Evolutionary conservation across 805 yeast genomes (phyloP).

Genomic region (Candida sanyiensis): DNA sequence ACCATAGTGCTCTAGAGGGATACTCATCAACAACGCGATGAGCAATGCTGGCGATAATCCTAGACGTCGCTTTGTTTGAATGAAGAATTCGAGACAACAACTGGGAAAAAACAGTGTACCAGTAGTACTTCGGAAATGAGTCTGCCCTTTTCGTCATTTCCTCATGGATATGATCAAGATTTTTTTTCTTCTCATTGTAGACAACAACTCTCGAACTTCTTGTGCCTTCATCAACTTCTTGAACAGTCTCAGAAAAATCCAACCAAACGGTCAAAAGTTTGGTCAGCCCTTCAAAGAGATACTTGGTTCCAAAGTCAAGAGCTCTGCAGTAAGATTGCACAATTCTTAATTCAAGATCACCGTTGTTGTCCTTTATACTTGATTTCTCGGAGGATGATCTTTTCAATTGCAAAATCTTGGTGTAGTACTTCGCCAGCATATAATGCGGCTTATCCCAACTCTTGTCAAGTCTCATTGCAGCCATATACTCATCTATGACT

Average conservation of each 20-base stretch:
- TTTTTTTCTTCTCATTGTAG: conserved; percentile 28
- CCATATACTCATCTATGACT: conserved; percentile 62
- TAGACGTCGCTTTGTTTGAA: conserved; percentile 48
- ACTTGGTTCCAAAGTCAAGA: conserved; percentile 54
- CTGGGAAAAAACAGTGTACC: conserved; percentile 87
- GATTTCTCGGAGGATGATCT: conserved; percentile 25
- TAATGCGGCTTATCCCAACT: conserved; percentile 78
- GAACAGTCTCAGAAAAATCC: conserved; percentile 48
- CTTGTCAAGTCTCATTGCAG: conserved; percentile 48
- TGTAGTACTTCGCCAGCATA: conserved; percentile 72
- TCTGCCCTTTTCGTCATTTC: conserved; percentile 40
- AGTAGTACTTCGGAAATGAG: conserved; percentile 47
- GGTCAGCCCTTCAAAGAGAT: conserved; percentile 79
- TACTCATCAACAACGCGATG: conserved; percentile 53
- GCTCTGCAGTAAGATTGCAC: conserved; percentile 54
- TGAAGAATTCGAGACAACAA: conserved; percentile 74
- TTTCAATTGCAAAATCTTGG: conserved; percentile 68
- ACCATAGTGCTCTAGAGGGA: conserved; percentile 86
- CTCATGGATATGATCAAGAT: conserved; percentile 42
- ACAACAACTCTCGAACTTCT: conserved; percentile 9
- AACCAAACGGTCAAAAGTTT: conserved; percentile 89
- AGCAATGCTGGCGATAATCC: conserved; percentile 52
- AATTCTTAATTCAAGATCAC: conserved; percentile 49
- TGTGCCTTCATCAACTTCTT: conserved; percentile 19
- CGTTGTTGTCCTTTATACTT: conserved; percentile 32